Evolutionary conservation across 2,329 filamentous ascomycete genomes (phyloP).

Genomic region (Aureobasidium vineae): DNA sequence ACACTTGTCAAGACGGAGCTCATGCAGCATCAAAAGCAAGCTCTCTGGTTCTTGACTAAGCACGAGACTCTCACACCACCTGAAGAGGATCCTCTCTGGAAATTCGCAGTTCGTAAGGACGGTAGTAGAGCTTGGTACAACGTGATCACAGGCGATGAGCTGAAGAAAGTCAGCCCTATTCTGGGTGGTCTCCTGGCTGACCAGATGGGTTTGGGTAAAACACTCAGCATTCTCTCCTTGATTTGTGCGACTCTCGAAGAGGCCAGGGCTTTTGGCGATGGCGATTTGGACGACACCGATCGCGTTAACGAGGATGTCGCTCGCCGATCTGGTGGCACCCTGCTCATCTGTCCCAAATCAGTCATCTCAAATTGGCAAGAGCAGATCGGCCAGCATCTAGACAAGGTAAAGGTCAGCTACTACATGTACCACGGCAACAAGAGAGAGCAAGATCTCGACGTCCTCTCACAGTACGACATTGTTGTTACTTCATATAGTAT

Average conservation of each 20-base stretch:
- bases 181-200: constrained; percentile 52
- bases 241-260: constrained; percentile 64
- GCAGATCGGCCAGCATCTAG: constrained; percentile 81
- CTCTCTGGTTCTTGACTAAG: constrained; percentile 77
- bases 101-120: constrained; percentile 55
- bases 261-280: constrained; percentile 60
- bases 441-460: constrained; percentile 65
- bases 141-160: constrained; percentile 73
- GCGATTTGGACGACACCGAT: constrained; percentile 42
- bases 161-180: constrained; percentile 39
- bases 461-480: constrained; percentile 72
- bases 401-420: constrained; percentile 61
- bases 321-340: constrained; percentile 72
- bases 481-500: constrained; percentile 93
- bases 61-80: constrained; percentile 61
- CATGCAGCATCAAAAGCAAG: constrained; percentile 86
- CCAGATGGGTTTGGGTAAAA: constrained; percentile 54
- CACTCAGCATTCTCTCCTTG: constrained; percentile 76
- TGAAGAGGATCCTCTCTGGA: constrained; percentile 62
- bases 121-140: constrained; percentile 70
- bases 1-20: constrained; percentile 64
- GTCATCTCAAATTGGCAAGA: constrained; percentile 94
- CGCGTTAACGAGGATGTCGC: constrained; percentile 44
- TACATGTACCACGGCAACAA: constrained; percentile 85
- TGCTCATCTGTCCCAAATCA: constrained; percentile 85